A percentile compares a stretch with the other conserved stretches of the same genome.
phyloP scores from a whole-genome alignment of 371 early-diverging fungal species.

The Lichtheimia corymbifera region DNA sequence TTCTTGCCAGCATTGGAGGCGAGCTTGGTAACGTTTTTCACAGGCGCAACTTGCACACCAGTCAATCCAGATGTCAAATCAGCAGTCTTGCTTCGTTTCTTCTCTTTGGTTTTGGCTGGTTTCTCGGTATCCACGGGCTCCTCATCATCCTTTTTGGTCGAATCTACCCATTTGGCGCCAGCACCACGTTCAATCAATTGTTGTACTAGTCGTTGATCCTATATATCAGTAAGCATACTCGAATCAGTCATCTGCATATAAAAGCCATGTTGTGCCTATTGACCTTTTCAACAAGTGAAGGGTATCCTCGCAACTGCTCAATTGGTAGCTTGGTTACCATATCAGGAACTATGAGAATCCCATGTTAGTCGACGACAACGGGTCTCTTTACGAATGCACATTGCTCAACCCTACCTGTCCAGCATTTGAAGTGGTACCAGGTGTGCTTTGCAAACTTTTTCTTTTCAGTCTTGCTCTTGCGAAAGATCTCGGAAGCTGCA shows the following conservation, averaged over 20 bases:
- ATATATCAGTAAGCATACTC: background rate
- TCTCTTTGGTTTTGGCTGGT: constrained; percentile 24
- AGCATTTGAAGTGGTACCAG: constrained; percentile 63
- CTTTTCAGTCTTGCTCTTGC: constrained; percentile 55
- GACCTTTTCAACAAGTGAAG: constrained; percentile 29
- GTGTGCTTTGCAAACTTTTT: constrained; percentile 53
- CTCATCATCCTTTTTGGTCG: constrained; percentile 12
- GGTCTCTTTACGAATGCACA: background rate
- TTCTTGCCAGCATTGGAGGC: background rate
- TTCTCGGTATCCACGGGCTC: background rate
- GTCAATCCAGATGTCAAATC: constrained; percentile 16
- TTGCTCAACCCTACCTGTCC: constrained; percentile 35
- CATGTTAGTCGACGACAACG: background rate
- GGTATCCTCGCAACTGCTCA: constrained; percentile 44
- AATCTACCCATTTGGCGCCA: constrained; percentile 42
- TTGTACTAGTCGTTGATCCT: constrained; percentile 51
- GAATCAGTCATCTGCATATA: background rate
- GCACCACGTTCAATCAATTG: constrained; percentile 46
- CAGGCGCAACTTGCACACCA: background rate
- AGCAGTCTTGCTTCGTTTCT: constrained; percentile 23
- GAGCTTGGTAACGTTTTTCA: constrained; percentile 10
- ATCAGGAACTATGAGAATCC: constrained; percentile 28
- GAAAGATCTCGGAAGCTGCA: constrained; percentile 51
- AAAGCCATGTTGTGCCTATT: background rate
- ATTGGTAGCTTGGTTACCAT: constrained; percentile 33